phyloP scores from a whole-genome alignment of 371 early-diverging fungal genomes.

The Mucor sp. region DNA sequence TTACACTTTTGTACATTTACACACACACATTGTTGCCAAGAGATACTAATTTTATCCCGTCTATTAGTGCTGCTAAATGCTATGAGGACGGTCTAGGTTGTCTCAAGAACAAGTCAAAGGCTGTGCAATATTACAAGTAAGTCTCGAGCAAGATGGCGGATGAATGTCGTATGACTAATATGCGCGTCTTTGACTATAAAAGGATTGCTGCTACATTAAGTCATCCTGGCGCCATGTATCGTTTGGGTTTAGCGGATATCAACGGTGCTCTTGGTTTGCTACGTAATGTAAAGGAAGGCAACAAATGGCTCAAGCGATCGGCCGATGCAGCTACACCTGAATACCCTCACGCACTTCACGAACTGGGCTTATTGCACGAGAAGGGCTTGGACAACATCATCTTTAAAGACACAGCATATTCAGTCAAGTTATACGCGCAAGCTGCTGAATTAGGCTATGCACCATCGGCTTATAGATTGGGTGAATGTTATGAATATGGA shows the following conservation, averaged over 20 bases:
- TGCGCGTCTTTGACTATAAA: neutral
- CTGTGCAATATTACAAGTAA: constrained; percentile 70
- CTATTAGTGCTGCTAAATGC: constrained; percentile 59
- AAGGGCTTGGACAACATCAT: constrained; percentile 66
- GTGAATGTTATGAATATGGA: constrained; percentile 78
- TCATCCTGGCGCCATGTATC: constrained; percentile 76
- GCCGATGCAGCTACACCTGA: constrained; percentile 71
- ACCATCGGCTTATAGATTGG: constrained; percentile 74
- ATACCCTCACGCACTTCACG: constrained; percentile 80
- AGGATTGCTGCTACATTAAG: constrained; percentile 60
- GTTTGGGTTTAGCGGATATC: constrained; percentile 69
- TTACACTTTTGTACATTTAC: neutral
- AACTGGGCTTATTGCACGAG: constrained; percentile 73
- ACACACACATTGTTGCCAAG: constrained; percentile 1
- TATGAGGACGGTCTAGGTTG: constrained; percentile 72
- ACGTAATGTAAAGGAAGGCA: constrained; percentile 68
- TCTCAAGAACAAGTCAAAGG: constrained; percentile 58
- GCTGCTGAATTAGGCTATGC: constrained; percentile 79
- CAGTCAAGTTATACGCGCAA: constrained; percentile 65
- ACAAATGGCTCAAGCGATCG: constrained; percentile 80
- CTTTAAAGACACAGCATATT: constrained; percentile 72
- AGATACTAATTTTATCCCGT: neutral
- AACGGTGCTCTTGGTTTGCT: constrained; percentile 67
- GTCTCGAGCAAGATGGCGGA: no score
- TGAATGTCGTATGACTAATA: neutral